Evolutionary conservation across 805 yeast genomes (phyloP).

Genomic region (Citeromyces matritensis): DNA sequence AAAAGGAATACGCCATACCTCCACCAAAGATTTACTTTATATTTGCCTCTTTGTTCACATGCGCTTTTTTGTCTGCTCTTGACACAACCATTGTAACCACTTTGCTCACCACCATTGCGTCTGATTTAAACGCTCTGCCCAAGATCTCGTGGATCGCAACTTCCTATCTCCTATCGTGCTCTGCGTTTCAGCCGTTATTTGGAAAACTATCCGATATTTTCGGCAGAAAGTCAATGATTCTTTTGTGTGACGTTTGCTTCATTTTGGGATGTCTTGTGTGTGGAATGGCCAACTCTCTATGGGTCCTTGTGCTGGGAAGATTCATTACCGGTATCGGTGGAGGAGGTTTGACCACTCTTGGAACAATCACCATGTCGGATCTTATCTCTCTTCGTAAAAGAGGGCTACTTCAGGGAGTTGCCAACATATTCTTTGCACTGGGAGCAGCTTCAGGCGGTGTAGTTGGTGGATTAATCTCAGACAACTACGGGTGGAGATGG

Average conservation of each 20-base stretch:
- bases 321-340: slow-evolving; percentile 82
- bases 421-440: slow-evolving; percentile 58
- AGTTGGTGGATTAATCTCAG: slow-evolving; percentile 41
- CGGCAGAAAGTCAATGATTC: slow-evolving; percentile 26
- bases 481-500: slow-evolving; percentile 49
- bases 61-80: slow-evolving; percentile 22
- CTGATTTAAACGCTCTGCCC: slow-evolving; percentile 29
- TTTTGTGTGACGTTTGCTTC: slow-evolving; percentile 16
- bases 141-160: slow-evolving; percentile 27
- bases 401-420: slow-evolving; percentile 73
- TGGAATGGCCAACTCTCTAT: slow-evolving; percentile 21
- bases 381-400: slow-evolving; percentile 62
- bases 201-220: slow-evolving; percentile 40
- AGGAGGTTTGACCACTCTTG: slow-evolving; percentile 66
- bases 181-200: slow-evolving; percentile 38
- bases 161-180: slow-evolving; percentile 22
- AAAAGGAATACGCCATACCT: slow-evolving; percentile 1
- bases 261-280: slow-evolving; percentile 24
- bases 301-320: slow-evolving; percentile 37
- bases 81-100: slow-evolving; percentile 45
- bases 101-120: slow-evolving; percentile 30
- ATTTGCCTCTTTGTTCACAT: slow-evolving; percentile 1
- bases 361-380: slow-evolving; percentile 67
- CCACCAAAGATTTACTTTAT: slow-evolving; percentile 1
- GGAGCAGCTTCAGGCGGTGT: slow-evolving; percentile 69